Evolutionary conservation across 2,329 filamentous ascomycete genomes (phyloP), one percentile per base, ranked within the genome.

Genomic region (Colletotrichum lupini): DNA sequence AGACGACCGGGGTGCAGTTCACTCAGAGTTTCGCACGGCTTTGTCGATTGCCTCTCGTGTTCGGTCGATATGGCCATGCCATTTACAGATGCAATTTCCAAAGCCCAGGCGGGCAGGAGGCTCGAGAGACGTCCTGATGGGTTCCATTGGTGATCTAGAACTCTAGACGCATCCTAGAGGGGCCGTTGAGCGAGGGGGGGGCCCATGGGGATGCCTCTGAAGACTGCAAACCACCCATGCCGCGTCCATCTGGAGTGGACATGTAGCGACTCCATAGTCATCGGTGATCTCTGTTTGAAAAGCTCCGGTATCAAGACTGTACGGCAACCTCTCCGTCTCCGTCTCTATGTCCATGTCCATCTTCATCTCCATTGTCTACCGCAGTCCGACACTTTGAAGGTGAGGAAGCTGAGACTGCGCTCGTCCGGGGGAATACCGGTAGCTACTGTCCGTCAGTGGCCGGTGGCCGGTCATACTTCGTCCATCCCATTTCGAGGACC

Each of bases 41-140:
- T 73, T 56, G 61, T 46, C 52, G 37, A 60, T 37, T 37, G 56
- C 26, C 60, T 73, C 70, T 70, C 67, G 70, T 73, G 70, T 65
- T 73, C 66, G 53, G 53, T 69, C 59, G 59, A 69, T 60, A 57
- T 28, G 59, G 66, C 55, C 66, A 73, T 65, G 66, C 60, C 70
- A 73, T 73, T 73, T 72, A 56, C 37, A 70, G 67, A 73, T 69
- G 70, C 70, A 73, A 73, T 73, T 73, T 73, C 70, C 55, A 73
- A 56, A 35, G 70, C 60, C 53, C 32, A 14, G 55, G 59, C 55
- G 55, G 19, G 70, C 30, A 64, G 28, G 49, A 64, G 49, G 61
- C 61, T 64, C 49, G 59, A 65, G 66, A 14, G 26, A 65, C 53
- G 59, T 22, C 32, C 46, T 55, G 60, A 73, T 65, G 55, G 59